Percentiles rank a stretch among this genome's conserved stretches.
These are phyloP conservation scores for Starmerella bombicola DNA, from an alignment of 805 yeast species.

Conservation along the genomic window DNA sequence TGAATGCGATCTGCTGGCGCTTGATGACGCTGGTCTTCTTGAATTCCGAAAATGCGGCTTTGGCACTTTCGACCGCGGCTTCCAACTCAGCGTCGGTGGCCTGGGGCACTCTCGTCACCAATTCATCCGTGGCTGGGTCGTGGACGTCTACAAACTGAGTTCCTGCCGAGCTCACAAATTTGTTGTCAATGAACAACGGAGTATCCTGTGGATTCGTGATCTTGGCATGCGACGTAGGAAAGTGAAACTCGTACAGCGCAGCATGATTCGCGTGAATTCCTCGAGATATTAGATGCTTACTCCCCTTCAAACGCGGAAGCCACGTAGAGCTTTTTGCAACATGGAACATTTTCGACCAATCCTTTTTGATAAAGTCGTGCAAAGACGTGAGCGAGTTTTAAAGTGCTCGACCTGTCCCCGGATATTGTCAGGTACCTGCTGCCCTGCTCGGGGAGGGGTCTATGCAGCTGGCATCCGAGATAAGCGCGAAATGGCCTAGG, in stretches of 20 bases:
- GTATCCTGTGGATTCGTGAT: conserved; percentile 28
- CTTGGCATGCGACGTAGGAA: conserved; percentile 26
- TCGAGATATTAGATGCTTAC: too few relatives aligned
- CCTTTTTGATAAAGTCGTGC: too few relatives aligned
- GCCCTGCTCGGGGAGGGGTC: too few relatives aligned
- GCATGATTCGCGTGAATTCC: not conserved
- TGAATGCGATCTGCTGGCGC: conserved; percentile 54
- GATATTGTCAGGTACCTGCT: too few relatives aligned
- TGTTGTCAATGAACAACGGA: conserved; percentile 34
- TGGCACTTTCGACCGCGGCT: conserved; percentile 53
- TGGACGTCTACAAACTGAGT: conserved; percentile 52
- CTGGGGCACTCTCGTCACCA: conserved; percentile 61
- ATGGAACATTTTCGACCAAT: too few relatives aligned
- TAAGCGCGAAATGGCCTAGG: too few relatives aligned
- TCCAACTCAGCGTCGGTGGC: conserved; percentile 52
- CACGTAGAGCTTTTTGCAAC: too few relatives aligned
- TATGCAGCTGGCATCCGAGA: too few relatives aligned
- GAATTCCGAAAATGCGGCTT: conserved; percentile 49
- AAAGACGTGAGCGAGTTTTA: too few relatives aligned
- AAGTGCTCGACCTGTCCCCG: too few relatives aligned
- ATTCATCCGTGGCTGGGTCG: conserved; percentile 63
- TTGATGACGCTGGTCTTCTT: conserved; percentile 38
- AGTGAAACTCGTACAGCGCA: conserved; percentile 15
- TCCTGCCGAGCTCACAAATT: conserved; percentile 40
- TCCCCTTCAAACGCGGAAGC: too few relatives aligned